These are phyloP conservation scores for Thuidium tamariscinum DNA, from an alignment of 225 moss, liverwort and hornwort species.

Conservation along the genomic window DNA sequence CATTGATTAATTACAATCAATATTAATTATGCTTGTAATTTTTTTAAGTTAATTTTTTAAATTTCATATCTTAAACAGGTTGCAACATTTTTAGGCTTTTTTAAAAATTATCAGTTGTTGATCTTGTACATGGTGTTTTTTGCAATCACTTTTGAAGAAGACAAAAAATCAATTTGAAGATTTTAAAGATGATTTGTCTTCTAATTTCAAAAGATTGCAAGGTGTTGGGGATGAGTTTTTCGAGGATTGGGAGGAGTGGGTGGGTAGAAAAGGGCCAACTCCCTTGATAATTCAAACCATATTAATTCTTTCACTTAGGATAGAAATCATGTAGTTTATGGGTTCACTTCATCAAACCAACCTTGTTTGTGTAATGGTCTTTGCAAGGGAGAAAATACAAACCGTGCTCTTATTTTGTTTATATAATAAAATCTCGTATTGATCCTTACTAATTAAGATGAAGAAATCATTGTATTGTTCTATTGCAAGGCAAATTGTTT, in stretches of 20 bases:
- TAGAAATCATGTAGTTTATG: too few species aligned
- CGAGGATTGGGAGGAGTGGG: constrained; percentile 77
- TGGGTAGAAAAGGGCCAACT: constrained; percentile 65
- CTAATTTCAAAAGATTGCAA: constrained; percentile 35
- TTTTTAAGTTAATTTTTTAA: not conserved
- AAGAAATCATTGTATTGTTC: not conserved
- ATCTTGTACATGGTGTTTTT: not conserved
- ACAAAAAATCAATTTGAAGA: constrained; percentile 16
- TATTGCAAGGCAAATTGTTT: not conserved
- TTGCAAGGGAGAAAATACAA: rapidly evolving
- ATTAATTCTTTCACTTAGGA: not conserved
- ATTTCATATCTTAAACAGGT: not conserved
- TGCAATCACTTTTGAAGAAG: constrained; percentile 2
- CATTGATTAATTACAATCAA: not conserved
- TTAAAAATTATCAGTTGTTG: not conserved
- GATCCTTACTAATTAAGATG: not conserved
- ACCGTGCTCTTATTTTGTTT: rapidly evolving
- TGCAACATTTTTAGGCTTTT: not conserved
- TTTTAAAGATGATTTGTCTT: constrained; percentile 7
- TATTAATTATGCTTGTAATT: not conserved
- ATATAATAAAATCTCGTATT: not conserved
- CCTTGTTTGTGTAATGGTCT: not conserved
- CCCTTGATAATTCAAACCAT: constrained; percentile 38
- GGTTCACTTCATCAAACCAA: not conserved
- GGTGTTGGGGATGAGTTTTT: constrained; percentile 34